Percentiles rank a stretch among this genome's conserved stretches.
phyloP scores from a whole-genome alignment of 2,329 filamentous ascomycete species.

The Helicocarpus griseus region DNA sequence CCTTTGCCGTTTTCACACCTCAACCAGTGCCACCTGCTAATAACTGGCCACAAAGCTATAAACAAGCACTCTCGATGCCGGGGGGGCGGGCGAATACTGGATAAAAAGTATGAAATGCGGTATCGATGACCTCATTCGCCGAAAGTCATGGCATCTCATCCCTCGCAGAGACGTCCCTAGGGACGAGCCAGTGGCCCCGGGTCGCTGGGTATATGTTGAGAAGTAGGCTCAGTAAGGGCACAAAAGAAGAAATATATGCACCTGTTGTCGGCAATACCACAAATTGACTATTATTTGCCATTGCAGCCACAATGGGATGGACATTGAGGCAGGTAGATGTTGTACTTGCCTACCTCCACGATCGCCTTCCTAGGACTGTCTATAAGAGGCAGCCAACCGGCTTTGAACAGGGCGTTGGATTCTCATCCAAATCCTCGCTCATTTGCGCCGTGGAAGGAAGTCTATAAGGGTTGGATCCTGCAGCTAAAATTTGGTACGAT shows the following conservation, averaged over 20 bases:
- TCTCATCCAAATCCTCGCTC: neutral
- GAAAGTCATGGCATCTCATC: neutral
- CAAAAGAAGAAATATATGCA: neutral
- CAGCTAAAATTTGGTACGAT: neutral
- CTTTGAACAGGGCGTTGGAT: neutral
- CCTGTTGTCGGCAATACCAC: neutral
- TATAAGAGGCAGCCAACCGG: neutral
- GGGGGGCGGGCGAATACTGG: neutral
- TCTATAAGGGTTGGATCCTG: neutral
- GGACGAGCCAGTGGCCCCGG: neutral
- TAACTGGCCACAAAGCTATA: neutral
- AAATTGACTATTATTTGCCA: neutral
- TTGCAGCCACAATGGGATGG: neutral
- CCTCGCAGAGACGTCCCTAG: neutral
- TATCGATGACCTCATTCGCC: neutral
- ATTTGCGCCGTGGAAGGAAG: neutral
- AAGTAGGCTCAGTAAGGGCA: neutral
- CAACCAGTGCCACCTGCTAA: too few relatives aligned
- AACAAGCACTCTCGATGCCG: neutral
- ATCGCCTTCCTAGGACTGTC: neutral
- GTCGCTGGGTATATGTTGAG: neutral
- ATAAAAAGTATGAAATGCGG: neutral
- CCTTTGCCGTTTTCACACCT: too few relatives aligned
- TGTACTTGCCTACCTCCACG: neutral
- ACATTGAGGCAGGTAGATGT: neutral